These are phyloP conservation scores for Apophysomyces ossiformis DNA, from an alignment of 371 early-diverging fungal species.

Conservation along the genomic window DNA sequence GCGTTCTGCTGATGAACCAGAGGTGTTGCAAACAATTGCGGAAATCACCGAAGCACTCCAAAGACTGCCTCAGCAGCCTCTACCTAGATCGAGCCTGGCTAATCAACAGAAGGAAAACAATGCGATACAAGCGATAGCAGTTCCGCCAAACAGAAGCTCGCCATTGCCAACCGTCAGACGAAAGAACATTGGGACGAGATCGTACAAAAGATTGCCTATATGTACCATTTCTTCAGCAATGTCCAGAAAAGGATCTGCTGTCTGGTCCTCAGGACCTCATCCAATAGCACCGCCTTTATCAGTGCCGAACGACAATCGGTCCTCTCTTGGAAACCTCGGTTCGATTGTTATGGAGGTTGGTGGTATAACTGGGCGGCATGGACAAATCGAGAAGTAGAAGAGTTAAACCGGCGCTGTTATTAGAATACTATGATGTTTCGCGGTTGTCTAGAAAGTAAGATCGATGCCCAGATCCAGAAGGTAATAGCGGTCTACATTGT, in stretches of 20 bases:
- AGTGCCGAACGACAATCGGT: not conserved
- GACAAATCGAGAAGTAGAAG: too few species aligned
- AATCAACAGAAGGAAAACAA: not conserved
- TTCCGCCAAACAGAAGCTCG: not conserved
- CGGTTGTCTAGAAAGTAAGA: constrained; percentile 22
- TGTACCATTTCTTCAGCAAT: not conserved
- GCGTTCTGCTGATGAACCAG: not conserved
- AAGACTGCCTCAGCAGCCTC: not conserved
- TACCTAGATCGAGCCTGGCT: not conserved
- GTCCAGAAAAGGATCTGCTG: not conserved
- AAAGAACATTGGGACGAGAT: not conserved
- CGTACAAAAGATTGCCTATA: not conserved
- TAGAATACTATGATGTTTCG: constrained; percentile 3
- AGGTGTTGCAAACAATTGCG: not conserved
- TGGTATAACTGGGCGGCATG: not conserved
- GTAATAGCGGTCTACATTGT: not conserved
- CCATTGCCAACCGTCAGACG: not conserved
- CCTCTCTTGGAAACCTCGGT: not conserved
- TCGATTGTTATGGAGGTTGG: constrained; percentile 7
- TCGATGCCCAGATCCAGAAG: constrained; percentile 29
- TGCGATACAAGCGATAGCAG: not conserved
- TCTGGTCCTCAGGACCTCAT: not conserved
- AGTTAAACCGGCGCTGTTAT: not conserved
- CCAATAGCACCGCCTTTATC: not conserved
- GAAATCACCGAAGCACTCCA: constrained; percentile 7